A percentile compares a stretch with the other conserved stretches of the same genome.
Conservation (phyloP, 2,329 filamentous ascomycete species). For the Arthrobotrys sphaeroides region DNA sequence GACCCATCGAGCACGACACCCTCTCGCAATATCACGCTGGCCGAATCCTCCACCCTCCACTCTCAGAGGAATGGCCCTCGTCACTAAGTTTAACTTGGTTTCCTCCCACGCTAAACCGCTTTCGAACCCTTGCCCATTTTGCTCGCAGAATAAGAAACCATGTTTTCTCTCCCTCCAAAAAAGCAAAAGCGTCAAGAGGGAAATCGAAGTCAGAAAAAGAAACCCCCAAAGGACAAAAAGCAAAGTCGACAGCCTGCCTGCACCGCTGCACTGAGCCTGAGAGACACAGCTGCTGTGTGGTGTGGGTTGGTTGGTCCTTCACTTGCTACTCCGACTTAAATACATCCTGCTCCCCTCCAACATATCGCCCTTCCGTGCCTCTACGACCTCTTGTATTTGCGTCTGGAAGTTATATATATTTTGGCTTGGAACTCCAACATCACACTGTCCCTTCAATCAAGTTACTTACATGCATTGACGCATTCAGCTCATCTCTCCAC, state of each 20-base stretch:
- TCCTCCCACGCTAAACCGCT: slow-evolving; percentile 6
- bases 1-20: slow-evolving; percentile 45
- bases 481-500: slow-evolving; percentile 1
- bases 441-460: slow-evolving; percentile 22
- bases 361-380: slow-evolving; percentile 13
- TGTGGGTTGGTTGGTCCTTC: background rate
- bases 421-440: slow-evolving; percentile 19
- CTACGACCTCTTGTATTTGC: slow-evolving; percentile 21
- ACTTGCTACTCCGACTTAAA: slow-evolving; percentile 35
- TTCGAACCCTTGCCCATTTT: background rate
- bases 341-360: slow-evolving; percentile 47
- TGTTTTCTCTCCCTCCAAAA: background rate
- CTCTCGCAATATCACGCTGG: slow-evolving; percentile 52
- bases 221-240: background rate
- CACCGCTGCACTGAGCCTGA: background rate
- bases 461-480: slow-evolving; percentile 30
- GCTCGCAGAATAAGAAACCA: background rate
- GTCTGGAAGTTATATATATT: slow-evolving; percentile 22
- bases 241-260: background rate
- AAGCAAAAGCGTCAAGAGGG: slow-evolving; percentile 7
- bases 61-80: slow-evolving; percentile 31
- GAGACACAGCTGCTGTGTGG: background rate
- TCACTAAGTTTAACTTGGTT: slow-evolving; percentile 51
- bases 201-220: slow-evolving; percentile 14
- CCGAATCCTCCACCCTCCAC: slow-evolving; percentile 33